Percentiles rank a stretch among this genome's conserved stretches.
phyloP scores from a whole-genome alignment of 257 asterid species.

The Cinchona pubescens region DNA sequence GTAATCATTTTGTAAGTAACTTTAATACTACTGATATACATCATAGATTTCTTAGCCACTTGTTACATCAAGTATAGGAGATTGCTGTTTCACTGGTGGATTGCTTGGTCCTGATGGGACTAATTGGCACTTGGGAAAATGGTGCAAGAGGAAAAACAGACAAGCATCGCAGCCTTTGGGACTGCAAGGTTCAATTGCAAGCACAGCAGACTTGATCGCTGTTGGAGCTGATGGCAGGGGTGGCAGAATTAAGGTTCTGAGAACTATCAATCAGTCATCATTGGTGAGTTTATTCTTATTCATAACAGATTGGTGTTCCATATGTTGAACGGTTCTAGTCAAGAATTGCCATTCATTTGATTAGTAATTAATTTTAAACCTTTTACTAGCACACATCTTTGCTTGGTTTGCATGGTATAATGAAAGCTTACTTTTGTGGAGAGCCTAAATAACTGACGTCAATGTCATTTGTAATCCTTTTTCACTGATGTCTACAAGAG shows the following conservation, averaged over 20 bases:
- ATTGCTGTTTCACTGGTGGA: constrained; percentile 64
- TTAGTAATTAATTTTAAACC: neutral
- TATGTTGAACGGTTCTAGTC: neutral
- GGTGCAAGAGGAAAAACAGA: constrained; percentile 76
- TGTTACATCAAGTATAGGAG: constrained; percentile 35
- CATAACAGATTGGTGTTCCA: constrained; percentile 1
- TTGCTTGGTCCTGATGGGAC: constrained; percentile 81
- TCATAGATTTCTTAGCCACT: neutral
- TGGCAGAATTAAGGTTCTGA: constrained; percentile 71
- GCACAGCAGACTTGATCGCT: constrained; percentile 63
- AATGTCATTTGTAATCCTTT: neutral
- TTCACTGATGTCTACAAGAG: neutral
- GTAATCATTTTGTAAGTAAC: neutral
- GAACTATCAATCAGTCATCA: constrained; percentile 58
- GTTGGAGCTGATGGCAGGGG: constrained; percentile 99
- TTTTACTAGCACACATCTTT: neutral
- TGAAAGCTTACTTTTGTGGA: neutral
- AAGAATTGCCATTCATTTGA: neutral
- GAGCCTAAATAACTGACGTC: neutral
- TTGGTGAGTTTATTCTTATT: constrained; percentile 38
- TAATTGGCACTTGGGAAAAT: constrained; percentile 83
- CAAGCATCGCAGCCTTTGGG: constrained; percentile 25
- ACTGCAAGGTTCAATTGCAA: constrained; percentile 37
- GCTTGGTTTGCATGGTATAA: neutral
- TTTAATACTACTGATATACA: neutral